Conservation (phyloP, 441 rosid genomes). For the Isatis lusitanica region DNA sequence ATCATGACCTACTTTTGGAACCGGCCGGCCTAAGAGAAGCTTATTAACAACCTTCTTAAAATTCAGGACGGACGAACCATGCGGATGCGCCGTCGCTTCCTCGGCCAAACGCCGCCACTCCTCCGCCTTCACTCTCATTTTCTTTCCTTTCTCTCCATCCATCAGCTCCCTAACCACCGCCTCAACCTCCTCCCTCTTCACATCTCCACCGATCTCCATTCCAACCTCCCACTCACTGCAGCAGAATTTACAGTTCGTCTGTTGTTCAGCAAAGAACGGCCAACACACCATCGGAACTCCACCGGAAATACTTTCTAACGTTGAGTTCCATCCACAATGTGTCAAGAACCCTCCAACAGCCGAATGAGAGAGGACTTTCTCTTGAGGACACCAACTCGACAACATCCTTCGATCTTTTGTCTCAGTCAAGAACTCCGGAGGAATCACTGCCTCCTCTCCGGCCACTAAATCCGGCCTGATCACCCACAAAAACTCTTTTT, state of each 20-base stretch:
- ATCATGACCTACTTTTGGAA: background rate
- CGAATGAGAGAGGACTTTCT: conserved; percentile 41
- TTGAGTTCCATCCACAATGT: conserved; percentile 50
- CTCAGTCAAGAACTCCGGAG: conserved; percentile 28
- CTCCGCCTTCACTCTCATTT: conserved; percentile 36
- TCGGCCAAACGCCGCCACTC: conserved; percentile 36
- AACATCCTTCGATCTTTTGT: conserved; percentile 28
- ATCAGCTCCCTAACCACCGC: conserved; percentile 38
- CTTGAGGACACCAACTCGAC: conserved; percentile 48
- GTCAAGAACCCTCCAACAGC: conserved; percentile 42
- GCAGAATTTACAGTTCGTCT: conserved; percentile 38
- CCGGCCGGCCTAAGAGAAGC: background rate
- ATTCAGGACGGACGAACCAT: conserved; percentile 35
- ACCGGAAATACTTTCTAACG: conserved; percentile 29
- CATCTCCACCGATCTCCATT: conserved; percentile 36
- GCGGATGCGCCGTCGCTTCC: background rate
- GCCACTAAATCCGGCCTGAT: conserved; percentile 40
- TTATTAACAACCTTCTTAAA: conserved; percentile 32
- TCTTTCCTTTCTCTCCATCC: conserved; percentile 40
- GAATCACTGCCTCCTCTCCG: conserved; percentile 27
- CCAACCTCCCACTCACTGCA: conserved; percentile 41
- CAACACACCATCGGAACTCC: conserved; percentile 49
- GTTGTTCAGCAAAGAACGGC: conserved; percentile 49
- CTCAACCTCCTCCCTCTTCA: conserved; percentile 39
- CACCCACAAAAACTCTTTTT: conserved; percentile 40